Percentiles rank a stretch among this genome's conserved stretches.
These are phyloP conservation scores for Camellia sinensis DNA, from an alignment of 148 eudicot genomes.

Conservation along the genomic window DNA sequence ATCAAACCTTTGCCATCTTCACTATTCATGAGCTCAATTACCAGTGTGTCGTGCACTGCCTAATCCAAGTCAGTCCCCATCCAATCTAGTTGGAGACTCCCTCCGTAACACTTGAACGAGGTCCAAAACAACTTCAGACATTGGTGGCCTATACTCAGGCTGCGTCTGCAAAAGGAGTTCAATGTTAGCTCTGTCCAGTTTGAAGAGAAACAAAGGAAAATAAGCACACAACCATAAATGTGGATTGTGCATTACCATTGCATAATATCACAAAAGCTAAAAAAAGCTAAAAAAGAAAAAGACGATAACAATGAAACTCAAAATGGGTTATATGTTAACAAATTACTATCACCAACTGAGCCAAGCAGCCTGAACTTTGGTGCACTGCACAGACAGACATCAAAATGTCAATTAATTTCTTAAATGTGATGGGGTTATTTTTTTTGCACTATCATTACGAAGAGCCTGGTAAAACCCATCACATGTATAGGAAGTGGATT, in stretches of 20 bases:
- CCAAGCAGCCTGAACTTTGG: background rate
- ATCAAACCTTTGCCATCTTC: slow-evolving; percentile 13
- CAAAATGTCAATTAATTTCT: background rate
- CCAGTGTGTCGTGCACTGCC: background rate
- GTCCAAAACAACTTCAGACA: slow-evolving; percentile 97
- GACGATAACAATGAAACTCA: background rate
- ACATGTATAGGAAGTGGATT: background rate
- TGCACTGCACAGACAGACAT: background rate
- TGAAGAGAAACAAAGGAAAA: background rate
- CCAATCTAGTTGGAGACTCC: slow-evolving; percentile 49
- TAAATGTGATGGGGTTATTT: background rate
- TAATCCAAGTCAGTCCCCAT: slow-evolving; percentile 27
- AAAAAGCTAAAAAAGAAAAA: background rate
- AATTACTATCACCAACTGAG: background rate
- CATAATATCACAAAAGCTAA: too few species aligned
- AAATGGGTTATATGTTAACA: background rate
- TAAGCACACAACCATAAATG: background rate
- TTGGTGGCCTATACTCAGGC: slow-evolving; percentile 86
- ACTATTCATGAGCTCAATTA: slow-evolving; percentile 11
- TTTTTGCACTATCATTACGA: background rate
- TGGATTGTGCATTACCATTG: background rate
- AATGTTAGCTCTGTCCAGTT: background rate
- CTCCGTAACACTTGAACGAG: slow-evolving; percentile 64
- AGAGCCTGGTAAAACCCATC: background rate
- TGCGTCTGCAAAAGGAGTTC: slow-evolving; percentile 52